These are phyloP conservation scores for Fennellomyces sp. DNA, from an alignment of 371 early-diverging fungal genomes.

Conservation along the genomic window DNA sequence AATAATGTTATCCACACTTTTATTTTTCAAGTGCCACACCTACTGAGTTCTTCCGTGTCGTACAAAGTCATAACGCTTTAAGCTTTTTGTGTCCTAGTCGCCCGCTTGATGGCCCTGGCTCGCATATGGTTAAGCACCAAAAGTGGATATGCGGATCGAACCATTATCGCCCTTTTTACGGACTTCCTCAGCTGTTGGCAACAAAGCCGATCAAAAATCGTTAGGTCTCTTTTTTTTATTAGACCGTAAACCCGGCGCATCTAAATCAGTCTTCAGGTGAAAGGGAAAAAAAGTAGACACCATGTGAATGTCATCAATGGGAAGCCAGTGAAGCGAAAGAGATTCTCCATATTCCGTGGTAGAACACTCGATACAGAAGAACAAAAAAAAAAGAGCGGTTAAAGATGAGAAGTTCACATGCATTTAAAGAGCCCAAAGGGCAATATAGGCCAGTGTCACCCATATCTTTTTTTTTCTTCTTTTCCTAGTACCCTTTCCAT, in stretches of 20 bases:
- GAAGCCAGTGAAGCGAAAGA: background rate
- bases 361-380: background rate
- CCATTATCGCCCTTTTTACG: too few species aligned
- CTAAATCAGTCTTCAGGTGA: too few species aligned
- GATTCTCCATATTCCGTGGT: background rate
- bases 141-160: too few species aligned
- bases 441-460: constrained; percentile 3
- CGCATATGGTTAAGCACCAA: too few species aligned
- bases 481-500: background rate
- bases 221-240: too few species aligned
- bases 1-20: background rate
- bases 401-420: constrained; percentile 5
- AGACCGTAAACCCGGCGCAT: too few species aligned
- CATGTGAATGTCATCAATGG: background rate
- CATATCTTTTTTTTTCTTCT: background rate
- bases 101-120: too few species aligned
- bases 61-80: constrained; percentile 2
- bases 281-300: background rate
- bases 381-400: background rate
- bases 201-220: too few species aligned
- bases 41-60: too few species aligned
- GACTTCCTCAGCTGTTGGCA: too few species aligned
- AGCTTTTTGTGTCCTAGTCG: background rate
- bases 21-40: background rate
- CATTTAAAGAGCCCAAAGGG: background rate